Conservation (phyloP, 371 early-diverging fungal species). For the Batrachochytrium dendrobatidis region DNA sequence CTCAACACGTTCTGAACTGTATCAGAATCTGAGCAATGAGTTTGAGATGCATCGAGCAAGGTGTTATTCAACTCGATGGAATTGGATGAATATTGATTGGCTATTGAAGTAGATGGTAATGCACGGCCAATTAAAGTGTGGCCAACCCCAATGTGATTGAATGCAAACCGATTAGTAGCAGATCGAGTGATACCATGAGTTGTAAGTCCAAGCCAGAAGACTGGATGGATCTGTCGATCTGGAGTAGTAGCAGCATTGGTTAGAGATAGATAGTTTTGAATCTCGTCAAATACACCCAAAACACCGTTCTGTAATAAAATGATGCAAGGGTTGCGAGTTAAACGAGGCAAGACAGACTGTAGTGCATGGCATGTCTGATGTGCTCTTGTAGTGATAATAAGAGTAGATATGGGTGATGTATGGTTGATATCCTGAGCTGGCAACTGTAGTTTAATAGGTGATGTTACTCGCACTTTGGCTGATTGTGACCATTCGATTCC, state of each 20-base stretch:
- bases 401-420: slow-evolving; percentile 1
- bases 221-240: slow-evolving; percentile 7
- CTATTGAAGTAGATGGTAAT: neutral
- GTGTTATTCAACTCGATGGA: neutral
- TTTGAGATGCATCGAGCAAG: neutral
- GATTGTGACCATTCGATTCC: too few species aligned
- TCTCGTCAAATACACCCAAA: slow-evolving; percentile 11
- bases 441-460: too few species aligned
- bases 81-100: too few species aligned
- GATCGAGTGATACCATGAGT: slow-evolving; percentile 24
- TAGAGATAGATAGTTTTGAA: neutral
- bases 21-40: neutral
- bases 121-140: slow-evolving; percentile 16
- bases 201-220: slow-evolving; percentile 18
- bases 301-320: slow-evolving; percentile 31
- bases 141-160: slow-evolving; percentile 21
- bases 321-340: slow-evolving; percentile 6
- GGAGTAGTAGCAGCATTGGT: neutral
- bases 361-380: slow-evolving; percentile 17
- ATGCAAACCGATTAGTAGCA: slow-evolving; percentile 11
- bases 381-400: slow-evolving; percentile 24
- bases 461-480: too few species aligned
- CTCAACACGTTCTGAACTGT: neutral
- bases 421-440: too few species aligned
- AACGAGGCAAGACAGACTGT: slow-evolving; percentile 1